Base-by-base conservation (phyloP, 1,284 basidiomycete genomes). In the Ceratobasidium papillatum region DNA sequence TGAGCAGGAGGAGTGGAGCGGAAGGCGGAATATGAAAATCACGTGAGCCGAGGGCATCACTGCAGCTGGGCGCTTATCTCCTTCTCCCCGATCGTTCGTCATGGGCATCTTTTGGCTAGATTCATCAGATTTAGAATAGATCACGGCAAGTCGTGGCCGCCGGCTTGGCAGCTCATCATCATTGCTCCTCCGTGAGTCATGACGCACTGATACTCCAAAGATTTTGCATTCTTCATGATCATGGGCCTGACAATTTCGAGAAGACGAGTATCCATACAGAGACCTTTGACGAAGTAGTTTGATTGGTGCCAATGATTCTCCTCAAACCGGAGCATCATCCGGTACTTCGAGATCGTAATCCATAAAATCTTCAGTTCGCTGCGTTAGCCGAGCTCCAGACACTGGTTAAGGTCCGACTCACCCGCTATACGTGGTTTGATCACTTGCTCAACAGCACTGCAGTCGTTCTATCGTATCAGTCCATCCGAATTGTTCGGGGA, bases 381-480 rank as follows among this genome's bases (percentile, higher is more conserved):
- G 12, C 14, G 19, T 36, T 12, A n/a, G 56, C 8, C 22, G 2
- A 30, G 45, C 4, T 47, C 45, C 19, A 47, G 11, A 47, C 32
- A 19, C 14, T 19, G 8, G 17, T 7, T 5, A n/a, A n/a, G 22
- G 7, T 7, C 27, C 9, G 19, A 51, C 52, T 14, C 34, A 22
- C 56, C 56, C 7, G 32, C 34, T n/a, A 59, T 59, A n/a, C 56
- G 56, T 7, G 34, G 32, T 34, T 59, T 59, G 56, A 59, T 59
- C 2, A 38, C 34, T 12, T 38, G 19, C 19, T 59, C 19, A 17
- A 59, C 32, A n/a, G 56, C 56, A 8, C 56, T 59, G 56, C 9
- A 38, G 27, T 51, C 5, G n/a, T 4, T 12, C 34, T 9, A 59
- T 12, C 52, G 4, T 14, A 17, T 32, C 34, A 32, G 56, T n/a